Base-by-base conservation (phyloP, 495 filamentous ascomycete species). In the Lepidopterella palustris region DNA sequence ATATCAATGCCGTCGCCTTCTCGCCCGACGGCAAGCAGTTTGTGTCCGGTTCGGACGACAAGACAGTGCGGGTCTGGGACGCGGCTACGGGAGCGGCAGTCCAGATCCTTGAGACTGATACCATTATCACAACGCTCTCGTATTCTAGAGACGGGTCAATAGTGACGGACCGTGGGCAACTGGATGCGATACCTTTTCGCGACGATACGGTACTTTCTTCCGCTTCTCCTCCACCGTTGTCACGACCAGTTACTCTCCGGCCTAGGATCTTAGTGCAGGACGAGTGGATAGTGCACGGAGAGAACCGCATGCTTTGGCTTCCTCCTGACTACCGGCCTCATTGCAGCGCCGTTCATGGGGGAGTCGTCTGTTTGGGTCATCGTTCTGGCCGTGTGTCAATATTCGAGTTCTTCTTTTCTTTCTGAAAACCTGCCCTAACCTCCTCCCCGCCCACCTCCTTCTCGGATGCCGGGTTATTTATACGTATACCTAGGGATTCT, bases 361-460 rank as follows among this genome's bases (percentile, higher is more conserved):
- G 26, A 6, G 27, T 31, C 26, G 51, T 31, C 27, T 18, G 18
- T 31, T 53, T 53, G 9, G 51, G 51, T n/a, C 27, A 26, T 26
- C 27, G 10, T 23, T 53, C 51, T 53, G 51, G 51, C 11, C 21
- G 51, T 10, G 51, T 53, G n/a, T 25, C 51, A 18, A 53, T 53
- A 18, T 23, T 53, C 9, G 27, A 53, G 27, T 31, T 53, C 51
- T 53, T 13, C 31, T 35, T 35, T 35, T 35, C 31, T 13, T 35
- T 35, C 13, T 35, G 20, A 31, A 25, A 31, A 25, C 6, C n/a
- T 53, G 21, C 5, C 5, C 27, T 8, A 31, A 53, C 27, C 51
- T 53, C 51, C 27, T 53, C 27, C 51, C 10, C 6, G 18, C 24
- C 51, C 51, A 53, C 51, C 51, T 53, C 51, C 27, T 25, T 53